Evolutionary conservation across 2,329 filamentous ascomycete species (phyloP), one percentile per base, ranked within the genome.

Genomic region (Teratosphaeriaceae sp.): DNA sequence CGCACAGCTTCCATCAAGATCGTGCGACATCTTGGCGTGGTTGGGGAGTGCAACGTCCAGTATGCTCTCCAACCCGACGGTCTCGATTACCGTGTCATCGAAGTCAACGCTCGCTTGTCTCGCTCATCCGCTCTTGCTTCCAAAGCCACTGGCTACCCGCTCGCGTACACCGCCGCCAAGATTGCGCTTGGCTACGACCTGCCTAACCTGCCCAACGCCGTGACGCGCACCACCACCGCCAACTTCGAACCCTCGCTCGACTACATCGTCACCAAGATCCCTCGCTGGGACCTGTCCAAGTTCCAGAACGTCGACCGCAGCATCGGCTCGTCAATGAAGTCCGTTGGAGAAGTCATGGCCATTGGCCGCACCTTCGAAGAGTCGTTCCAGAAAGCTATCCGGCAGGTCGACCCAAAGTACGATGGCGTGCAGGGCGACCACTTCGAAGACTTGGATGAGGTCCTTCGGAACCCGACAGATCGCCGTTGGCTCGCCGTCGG

Each of bases 261-360:
- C 63, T 98, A 98, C 66, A 88, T 98, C 53, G 92, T 98, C 53
- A 95, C 88, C 56, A 98, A 98, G 76, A 97, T 98, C 57, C 92
- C 92, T 57, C 82, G 92, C 61, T 98, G 92, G 92, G 92, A 98
- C 75, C 69, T 98, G 62, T 82, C 86, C 74, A 98, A 98, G 74
- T 98, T 98, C 76, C 90, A 97, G 71, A 90, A 97, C 60, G 92
- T 98, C 52, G 94, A 95, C 75, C 85, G 92, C 48, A 86, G 94
- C 62, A 97, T 98, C 62, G 92, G 92, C 56, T 94, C 87, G 62
- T 85, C 90, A 49, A 98, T 98, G 92, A 98, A 97, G 74, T 96
- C 89, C 19, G 89, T 98, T 45, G 92, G 92, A 64, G 92, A 98
- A 70, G 92, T 98, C 47, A 98, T 98, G 92, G 92, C 92, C 52